Evolutionary conservation across 2,329 filamentous ascomycete genomes (phyloP).

Genomic region (Verticillium nubilum): DNA sequence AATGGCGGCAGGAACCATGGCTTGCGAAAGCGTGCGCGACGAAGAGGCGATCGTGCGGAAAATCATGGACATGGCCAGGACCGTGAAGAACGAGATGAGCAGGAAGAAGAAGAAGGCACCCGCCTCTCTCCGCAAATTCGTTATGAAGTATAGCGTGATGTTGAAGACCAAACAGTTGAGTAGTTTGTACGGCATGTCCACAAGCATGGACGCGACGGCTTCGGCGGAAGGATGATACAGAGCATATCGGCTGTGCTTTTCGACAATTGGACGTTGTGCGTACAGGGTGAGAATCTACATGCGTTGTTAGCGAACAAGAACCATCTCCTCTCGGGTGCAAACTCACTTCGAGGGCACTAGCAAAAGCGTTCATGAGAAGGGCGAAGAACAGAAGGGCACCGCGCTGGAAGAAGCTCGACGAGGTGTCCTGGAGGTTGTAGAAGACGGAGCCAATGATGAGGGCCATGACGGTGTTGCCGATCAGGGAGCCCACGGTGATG

Average conservation of each 20-base stretch:
- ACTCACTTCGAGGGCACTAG: slow-evolving; percentile 65
- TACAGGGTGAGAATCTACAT: slow-evolving; percentile 73
- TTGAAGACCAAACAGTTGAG: slow-evolving; percentile 74
- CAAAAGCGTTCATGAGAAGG: slow-evolving; percentile 79
- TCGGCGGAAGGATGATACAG: slow-evolving; percentile 87
- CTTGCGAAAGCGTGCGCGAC: slow-evolving; percentile 64
- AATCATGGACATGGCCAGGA: slow-evolving; percentile 78
- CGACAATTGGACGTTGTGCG: slow-evolving; percentile 83
- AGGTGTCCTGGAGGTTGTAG: slow-evolving; percentile 64
- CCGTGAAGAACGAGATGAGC: slow-evolving; percentile 67
- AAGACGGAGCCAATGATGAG: slow-evolving; percentile 78
- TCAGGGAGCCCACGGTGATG: slow-evolving; percentile 61
- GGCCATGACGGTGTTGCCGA: slow-evolving; percentile 71
- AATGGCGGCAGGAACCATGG: slow-evolving; percentile 54
- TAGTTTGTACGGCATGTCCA: slow-evolving; percentile 80
- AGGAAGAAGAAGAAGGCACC: slow-evolving; percentile 83
- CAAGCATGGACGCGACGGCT: slow-evolving; percentile 80
- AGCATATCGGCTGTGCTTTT: slow-evolving; percentile 82
- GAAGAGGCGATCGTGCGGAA: slow-evolving; percentile 77
- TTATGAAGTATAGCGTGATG: slow-evolving; percentile 79
- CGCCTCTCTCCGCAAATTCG: slow-evolving; percentile 67
- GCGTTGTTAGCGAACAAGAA: neutral
- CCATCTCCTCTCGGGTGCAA: neutral
- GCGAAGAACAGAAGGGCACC: slow-evolving; percentile 83
- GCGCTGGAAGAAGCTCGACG: slow-evolving; percentile 70